Percentiles rank a stretch among this genome's conserved stretches.
Conservation (phyloP, 805 yeast genomes). For the Komagataella mondaviorum region DNA sequence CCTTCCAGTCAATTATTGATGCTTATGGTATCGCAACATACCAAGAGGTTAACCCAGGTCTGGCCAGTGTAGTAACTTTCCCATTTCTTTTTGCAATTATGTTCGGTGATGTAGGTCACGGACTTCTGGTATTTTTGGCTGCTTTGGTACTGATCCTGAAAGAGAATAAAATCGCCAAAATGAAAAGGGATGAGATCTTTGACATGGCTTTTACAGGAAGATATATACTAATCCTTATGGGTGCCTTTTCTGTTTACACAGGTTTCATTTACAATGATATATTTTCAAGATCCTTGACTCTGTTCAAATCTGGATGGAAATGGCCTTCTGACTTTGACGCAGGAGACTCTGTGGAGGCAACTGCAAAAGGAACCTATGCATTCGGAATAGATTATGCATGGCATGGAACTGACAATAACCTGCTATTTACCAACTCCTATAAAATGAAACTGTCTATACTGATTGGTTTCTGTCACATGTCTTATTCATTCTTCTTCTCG, state of each 20-base stretch:
- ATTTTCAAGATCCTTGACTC: slow-evolving; percentile 54
- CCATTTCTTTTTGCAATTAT: slow-evolving; percentile 76
- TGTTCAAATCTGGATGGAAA: slow-evolving; percentile 60
- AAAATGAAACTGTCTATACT: slow-evolving; percentile 67
- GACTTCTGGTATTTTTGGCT: slow-evolving; percentile 44
- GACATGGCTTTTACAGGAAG: slow-evolving; percentile 70
- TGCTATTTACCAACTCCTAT: slow-evolving; percentile 58
- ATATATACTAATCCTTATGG: slow-evolving; percentile 59
- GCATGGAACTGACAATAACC: slow-evolving; percentile 71
- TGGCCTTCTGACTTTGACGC: slow-evolving; percentile 42
- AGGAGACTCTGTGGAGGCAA: slow-evolving; percentile 35
- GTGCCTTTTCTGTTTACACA: slow-evolving; percentile 58
- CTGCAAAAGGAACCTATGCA: slow-evolving; percentile 36
- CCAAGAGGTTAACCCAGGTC: slow-evolving; percentile 64
- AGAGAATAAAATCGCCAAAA: slow-evolving; percentile 35
- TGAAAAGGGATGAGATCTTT: slow-evolving; percentile 60
- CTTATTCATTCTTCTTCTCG: slow-evolving; percentile 57
- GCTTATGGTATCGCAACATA: slow-evolving; percentile 72
- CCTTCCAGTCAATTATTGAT: slow-evolving; percentile 59
- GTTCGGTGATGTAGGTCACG: slow-evolving; percentile 79
- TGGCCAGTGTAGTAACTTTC: slow-evolving; percentile 62
- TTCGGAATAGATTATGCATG: slow-evolving; percentile 62
- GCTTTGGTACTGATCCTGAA: slow-evolving; percentile 40
- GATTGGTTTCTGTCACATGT: slow-evolving; percentile 69
- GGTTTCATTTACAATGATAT: slow-evolving; percentile 64